Percentiles rank a stretch among this genome's conserved stretches.
Conservation (phyloP, 768 basidiomycete genomes). For the Hysterangium stoloniferum region DNA sequence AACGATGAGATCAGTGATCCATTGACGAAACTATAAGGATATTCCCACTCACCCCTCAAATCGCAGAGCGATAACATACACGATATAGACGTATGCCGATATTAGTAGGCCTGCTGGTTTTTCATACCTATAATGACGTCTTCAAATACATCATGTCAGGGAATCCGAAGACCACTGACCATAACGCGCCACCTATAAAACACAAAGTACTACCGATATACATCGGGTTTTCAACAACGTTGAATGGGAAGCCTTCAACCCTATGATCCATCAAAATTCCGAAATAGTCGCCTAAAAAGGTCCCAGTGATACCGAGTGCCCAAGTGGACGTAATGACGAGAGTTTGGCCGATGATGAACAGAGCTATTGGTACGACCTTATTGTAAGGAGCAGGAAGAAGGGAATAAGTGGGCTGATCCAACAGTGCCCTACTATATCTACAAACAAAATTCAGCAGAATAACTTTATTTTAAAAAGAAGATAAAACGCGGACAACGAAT, state of each 20-base stretch:
- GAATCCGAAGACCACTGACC: constrained; percentile 58
- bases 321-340: constrained; percentile 86
- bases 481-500: constrained; percentile 58
- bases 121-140: constrained; percentile 55
- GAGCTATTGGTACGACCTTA: constrained; percentile 46
- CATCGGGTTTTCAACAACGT: constrained; percentile 89
- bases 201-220: constrained; percentile 92
- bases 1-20: constrained; percentile 4
- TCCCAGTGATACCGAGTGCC: constrained; percentile 88
- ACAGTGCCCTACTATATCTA: constrained; percentile 71
- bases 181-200: constrained; percentile 80
- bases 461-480: constrained; percentile 1
- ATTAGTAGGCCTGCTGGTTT: constrained; percentile 78
- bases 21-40: neutral
- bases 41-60: constrained; percentile 74
- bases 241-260: constrained; percentile 86
- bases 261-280: constrained; percentile 27
- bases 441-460: constrained; percentile 2
- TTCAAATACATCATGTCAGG: neutral
- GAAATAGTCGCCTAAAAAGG: constrained; percentile 67
- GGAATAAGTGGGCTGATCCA: constrained; percentile 62
- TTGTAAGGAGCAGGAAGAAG: constrained; percentile 61
- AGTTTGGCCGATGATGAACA: constrained; percentile 70
- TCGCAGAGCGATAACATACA: constrained; percentile 75
- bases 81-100: constrained; percentile 72